Base-by-base conservation (phyloP, 2,329 filamentous ascomycete species). In the Verruconis gallopava region DNA sequence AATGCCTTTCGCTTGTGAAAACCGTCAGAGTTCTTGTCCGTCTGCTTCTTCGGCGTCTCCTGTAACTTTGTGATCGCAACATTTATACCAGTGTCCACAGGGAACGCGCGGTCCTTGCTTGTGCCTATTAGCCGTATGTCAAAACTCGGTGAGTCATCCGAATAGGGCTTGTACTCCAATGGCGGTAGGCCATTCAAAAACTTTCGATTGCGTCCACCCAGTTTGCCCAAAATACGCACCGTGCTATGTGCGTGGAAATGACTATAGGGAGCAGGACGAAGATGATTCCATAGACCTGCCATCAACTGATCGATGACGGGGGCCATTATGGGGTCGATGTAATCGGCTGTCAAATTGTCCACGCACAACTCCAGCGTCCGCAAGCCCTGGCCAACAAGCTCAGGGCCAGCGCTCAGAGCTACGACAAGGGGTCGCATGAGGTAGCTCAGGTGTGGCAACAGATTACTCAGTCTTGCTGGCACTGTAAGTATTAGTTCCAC, bases 261-360 rank as follows among this genome's bases (percentile, higher is more conserved):
- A 53, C 83, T 94, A 60, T 98, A 94, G 0, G 91, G 91, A 48
- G 88, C 81, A 5, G 91, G 93, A 52, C 82, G 83, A 33, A 99
- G 71, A 58, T 98, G 93, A 48, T 95, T 88, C 71, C 93, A 98
- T 1, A 99, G 70, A 1, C 89, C 89, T 37, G 86, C 91, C 91
- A 98, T 98, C 35, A 99, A 69, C 56, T 99, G 91, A 53, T 98
- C 89, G 60, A 99, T 96, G 19, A 96, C 93, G 0, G 91, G 93
- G 2, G 89, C 85, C 89, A 98, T 98, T 53, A 99, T 96, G 0
- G 91, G 93, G 52, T 99, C 91, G 12, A 99, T 68, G 55, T 98
- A 99, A 54, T 98, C 91, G 0, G 91, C 89, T 0, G 93, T 98
- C 0, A 99, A 72, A 52, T 99, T 99, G 49, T 99, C 91, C 14